Evolutionary conservation across 768 basidiomycete species (phyloP).

Genomic region (Kwoniella dendrophila): DNA sequence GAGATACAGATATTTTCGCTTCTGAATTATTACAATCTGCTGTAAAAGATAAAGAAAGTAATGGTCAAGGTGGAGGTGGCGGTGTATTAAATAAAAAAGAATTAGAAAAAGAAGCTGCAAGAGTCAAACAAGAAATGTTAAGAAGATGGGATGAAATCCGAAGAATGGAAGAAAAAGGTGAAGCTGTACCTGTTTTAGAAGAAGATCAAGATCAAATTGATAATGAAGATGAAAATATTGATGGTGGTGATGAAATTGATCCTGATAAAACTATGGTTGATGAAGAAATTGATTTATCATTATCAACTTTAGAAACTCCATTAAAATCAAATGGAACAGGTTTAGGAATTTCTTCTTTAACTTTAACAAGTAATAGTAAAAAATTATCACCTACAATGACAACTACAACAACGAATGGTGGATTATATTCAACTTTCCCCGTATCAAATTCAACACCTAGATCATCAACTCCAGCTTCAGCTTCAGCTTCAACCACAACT

Average conservation of each 20-base stretch:
- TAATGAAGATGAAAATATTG: constrained; percentile 33
- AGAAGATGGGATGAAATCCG: constrained; percentile 46
- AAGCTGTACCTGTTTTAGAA: constrained; percentile 36
- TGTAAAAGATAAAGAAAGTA: constrained; percentile 28
- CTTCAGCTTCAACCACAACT: not conserved
- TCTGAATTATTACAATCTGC: constrained; percentile 54
- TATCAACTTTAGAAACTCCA: constrained; percentile 18
- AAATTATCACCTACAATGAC: constrained; percentile 6
- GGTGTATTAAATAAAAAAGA: constrained; percentile 40
- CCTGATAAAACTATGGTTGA: constrained; percentile 45
- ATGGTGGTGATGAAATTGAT: constrained; percentile 37
- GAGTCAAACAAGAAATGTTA: constrained; percentile 41
- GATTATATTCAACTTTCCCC: constrained; percentile 40
- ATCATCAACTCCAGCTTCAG: constrained; percentile 30
- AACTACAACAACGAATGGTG: too few species aligned
- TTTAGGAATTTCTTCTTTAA: not conserved
- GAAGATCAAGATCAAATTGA: too few species aligned
- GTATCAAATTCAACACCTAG: constrained; percentile 37
- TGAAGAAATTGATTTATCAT: constrained; percentile 22
- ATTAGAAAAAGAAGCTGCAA: constrained; percentile 37
- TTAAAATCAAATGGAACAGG: constrained; percentile 12
- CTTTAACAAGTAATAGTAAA: constrained; percentile 2
- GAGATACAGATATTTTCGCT: constrained; percentile 57
- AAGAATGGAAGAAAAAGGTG: constrained; percentile 44
- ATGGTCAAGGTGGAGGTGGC: too few species aligned